Evolutionary conservation across 108 stramenopile genomes (phyloP), one percentile per base, ranked within the genome.

Genomic region (Fragilariopsis cylindrus): DNA sequence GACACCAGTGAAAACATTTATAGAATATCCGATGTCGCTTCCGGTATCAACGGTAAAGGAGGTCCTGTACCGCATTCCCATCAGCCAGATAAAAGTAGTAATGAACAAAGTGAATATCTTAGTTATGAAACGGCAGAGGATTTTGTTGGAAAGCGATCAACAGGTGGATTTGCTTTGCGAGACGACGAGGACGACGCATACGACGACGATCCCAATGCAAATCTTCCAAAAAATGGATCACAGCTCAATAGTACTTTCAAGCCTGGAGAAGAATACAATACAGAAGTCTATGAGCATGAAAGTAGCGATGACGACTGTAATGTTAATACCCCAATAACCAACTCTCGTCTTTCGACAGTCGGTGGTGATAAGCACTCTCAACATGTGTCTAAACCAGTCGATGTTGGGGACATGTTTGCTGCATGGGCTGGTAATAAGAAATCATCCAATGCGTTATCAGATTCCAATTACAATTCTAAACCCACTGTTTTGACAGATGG

Each of bases 171-270:
- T 77, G 90, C 94, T 8, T 74, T 95, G 18, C 81, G 87, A 54
- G 94, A 95, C 53, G 94, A 92, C 71, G 94, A 91, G 39, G 94
- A 95, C 60, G 87, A 95, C 76, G 89, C 87, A 8, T 92, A 91
- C 72, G 82, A 90, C 54, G 71, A 84, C 19, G 78, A 75, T 6
- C 41, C n/a, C 11, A 16, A 12, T 12, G 13, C 50, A 52, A 13
- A 52, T 13, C 12, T 0, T 13, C 62, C n/a, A 1, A 7, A 69
- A 5, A 44, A 57, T 58, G 1, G 2, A 44, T 40, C 65, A 2
- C 13, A 9, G 18, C 50, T 52, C 9, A 66, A 44, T 7, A 66
- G 11, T 8, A 39, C 5, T 5, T 15, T 46, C 9, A 48, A 47
- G 8, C 18, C 63, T 12, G 68, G 54, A 19, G 83, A 88, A 1